These are phyloP conservation scores for Fusarium globosum DNA, from an alignment of 2,329 filamentous ascomycete genomes.

Conservation along the genomic window DNA sequence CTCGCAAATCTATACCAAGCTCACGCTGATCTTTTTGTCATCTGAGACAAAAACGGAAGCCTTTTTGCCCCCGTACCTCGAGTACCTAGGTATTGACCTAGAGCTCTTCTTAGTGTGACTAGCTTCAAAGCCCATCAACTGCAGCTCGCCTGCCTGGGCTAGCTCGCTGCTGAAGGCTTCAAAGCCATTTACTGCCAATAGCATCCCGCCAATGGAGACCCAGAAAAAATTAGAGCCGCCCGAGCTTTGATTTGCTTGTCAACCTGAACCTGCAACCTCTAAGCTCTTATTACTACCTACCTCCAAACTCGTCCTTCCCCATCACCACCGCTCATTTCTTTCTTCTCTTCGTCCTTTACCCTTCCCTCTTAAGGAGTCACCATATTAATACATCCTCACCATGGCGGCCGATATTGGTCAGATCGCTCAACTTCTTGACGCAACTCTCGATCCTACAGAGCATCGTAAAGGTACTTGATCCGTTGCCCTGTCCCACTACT, in stretches of 20 bases:
- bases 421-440: slow-evolving; percentile 86
- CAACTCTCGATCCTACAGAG: slow-evolving; percentile 87
- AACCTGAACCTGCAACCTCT: slow-evolving; percentile 17
- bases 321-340: slow-evolving; percentile 38
- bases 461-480: slow-evolving; percentile 82
- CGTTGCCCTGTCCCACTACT: slow-evolving; percentile 39
- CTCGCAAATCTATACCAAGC: not conserved
- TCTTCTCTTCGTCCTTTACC: slow-evolving; percentile 31
- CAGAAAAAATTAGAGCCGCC: slow-evolving; percentile 25
- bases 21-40: not conserved
- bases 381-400: slow-evolving; percentile 45
- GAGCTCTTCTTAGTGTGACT: slow-evolving; percentile 11
- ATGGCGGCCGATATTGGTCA: slow-evolving; percentile 68
- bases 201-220: slow-evolving; percentile 20
- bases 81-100: not conserved
- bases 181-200: slow-evolving; percentile 2
- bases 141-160: slow-evolving; percentile 2
- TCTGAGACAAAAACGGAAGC: not conserved
- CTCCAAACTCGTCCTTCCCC: slow-evolving; percentile 30
- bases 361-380: slow-evolving; percentile 15
- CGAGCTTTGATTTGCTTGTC: slow-evolving; percentile 30
- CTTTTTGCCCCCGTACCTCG: not conserved
- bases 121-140: slow-evolving; percentile 22
- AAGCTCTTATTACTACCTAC: slow-evolving; percentile 31
- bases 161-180: slow-evolving; percentile 5